A percentile compares a stretch with the other conserved stretches of the same genome.
These are phyloP conservation scores for Sisymbrium irio DNA, from an alignment of 345 rosid species.

Conservation along the genomic window DNA sequence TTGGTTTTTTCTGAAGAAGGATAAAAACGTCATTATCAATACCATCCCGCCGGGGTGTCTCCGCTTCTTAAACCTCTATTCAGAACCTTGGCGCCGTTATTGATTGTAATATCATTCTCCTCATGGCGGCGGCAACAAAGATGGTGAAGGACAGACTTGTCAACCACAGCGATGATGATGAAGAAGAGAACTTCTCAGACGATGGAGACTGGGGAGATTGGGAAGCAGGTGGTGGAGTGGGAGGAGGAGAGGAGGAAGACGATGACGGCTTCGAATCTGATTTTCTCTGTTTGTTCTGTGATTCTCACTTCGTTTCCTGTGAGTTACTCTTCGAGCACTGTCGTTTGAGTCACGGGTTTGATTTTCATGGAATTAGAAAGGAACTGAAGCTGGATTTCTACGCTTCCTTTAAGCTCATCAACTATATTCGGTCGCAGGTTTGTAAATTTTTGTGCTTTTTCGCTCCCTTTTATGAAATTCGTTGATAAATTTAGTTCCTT, in stretches of 20 bases:
- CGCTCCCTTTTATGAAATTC: background rate
- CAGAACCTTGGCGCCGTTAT: conserved; percentile 15
- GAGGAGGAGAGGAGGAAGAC: conserved; percentile 24
- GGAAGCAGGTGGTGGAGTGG: conserved; percentile 42
- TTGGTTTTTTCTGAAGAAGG: background rate
- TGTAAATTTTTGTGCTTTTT: background rate
- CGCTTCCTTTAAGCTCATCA: conserved; percentile 74
- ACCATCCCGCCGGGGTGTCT: conserved; percentile 14
- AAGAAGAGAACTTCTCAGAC: conserved; percentile 34
- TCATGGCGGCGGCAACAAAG: conserved; percentile 15
- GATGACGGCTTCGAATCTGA: conserved; percentile 38
- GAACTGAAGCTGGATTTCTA: conserved; percentile 67
- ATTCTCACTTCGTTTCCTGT: conserved; percentile 48
- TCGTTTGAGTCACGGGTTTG: conserved; percentile 48
- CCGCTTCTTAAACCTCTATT: conserved; percentile 36
- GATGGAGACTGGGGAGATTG: conserved; percentile 67
- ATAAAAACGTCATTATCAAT: background rate
- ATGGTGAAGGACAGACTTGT: conserved; percentile 19
- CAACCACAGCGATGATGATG: conserved; percentile 27
- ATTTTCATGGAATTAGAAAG: conserved; percentile 51
- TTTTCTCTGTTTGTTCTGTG: conserved; percentile 69
- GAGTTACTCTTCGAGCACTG: conserved; percentile 64
- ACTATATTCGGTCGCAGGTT: conserved; percentile 81
- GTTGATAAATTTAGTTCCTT: conserved; percentile 4
- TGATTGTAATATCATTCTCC: background rate